Evolutionary conservation across 306 rosid species (phyloP).

Genomic region (Acacia melanoxylon): DNA sequence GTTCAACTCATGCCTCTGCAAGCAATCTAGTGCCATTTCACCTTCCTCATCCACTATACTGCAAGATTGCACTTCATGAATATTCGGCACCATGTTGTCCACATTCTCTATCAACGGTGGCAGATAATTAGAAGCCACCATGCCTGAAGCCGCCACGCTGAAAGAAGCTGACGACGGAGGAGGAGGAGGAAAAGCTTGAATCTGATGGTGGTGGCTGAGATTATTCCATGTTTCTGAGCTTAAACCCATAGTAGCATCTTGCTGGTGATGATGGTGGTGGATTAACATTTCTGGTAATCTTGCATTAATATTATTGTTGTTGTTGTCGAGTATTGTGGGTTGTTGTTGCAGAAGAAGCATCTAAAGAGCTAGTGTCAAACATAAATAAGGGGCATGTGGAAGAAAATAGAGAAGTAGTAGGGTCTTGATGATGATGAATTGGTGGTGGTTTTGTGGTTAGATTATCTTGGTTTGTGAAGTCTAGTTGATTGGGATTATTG

Average conservation of each 20-base stretch:
- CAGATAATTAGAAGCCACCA: constrained; percentile 45
- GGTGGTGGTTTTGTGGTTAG: constrained; percentile 41
- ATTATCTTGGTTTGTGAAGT: constrained; percentile 53
- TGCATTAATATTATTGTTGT: constrained; percentile 15
- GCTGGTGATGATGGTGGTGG: constrained; percentile 33
- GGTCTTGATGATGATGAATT: constrained; percentile 41
- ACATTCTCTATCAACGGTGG: constrained; percentile 83
- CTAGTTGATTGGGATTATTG: constrained; percentile 51
- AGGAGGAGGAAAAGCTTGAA: constrained; percentile 41
- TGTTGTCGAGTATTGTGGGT: constrained; percentile 11
- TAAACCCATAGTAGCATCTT: constrained; percentile 40
- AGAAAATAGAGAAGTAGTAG: constrained; percentile 44
- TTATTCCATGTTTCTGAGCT: constrained; percentile 68
- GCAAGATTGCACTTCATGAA: constrained; percentile 48
- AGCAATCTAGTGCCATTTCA: constrained; percentile 59
- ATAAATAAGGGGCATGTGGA: constrained; percentile 76
- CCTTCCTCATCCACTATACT: constrained; percentile 53
- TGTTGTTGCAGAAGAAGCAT: constrained; percentile 29
- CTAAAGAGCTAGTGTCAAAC: constrained; percentile 69
- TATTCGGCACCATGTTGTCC: constrained; percentile 50
- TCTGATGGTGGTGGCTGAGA: constrained; percentile 56
- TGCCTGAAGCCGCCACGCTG: constrained; percentile 27
- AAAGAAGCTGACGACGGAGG: constrained; percentile 33
- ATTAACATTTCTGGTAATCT: constrained; percentile 42
- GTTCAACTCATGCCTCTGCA: constrained; percentile 69